Percentiles rank a stretch among this genome's conserved stretches.
phyloP scores from a whole-genome alignment of 345 rosid genomes.

The Linum trigynum region DNA sequence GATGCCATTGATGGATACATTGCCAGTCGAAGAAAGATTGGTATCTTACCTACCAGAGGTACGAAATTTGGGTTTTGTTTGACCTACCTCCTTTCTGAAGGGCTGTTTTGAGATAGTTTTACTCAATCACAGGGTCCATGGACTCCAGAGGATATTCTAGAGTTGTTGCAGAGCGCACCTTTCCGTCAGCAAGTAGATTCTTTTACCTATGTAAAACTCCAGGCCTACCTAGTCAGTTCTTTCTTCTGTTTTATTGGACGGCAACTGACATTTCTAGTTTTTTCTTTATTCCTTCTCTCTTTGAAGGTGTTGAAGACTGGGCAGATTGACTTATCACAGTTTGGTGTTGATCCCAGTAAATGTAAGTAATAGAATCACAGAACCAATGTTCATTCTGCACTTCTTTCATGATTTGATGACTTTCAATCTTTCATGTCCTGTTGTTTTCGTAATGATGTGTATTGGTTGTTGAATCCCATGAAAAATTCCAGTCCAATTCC shows the following conservation, averaged over 20 bases:
- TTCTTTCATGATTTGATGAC: too few species aligned
- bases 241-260: slow-evolving; percentile 1
- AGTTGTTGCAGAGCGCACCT: slow-evolving; percentile 85
- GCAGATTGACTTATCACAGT: slow-evolving; percentile 87
- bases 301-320: slow-evolving; percentile 87
- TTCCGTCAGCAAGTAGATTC: slow-evolving; percentile 98
- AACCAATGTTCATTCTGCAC: too few species aligned
- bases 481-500: too few species aligned
- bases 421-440: too few species aligned
- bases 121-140: slow-evolving; percentile 53
- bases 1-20: slow-evolving; percentile 71
- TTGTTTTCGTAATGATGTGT: too few species aligned
- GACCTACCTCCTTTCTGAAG: not conserved
- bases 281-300: slow-evolving; percentile 13
- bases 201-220: slow-evolving; percentile 65
- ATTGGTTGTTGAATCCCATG: too few species aligned
- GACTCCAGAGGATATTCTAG: slow-evolving; percentile 68
- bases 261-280: not conserved
- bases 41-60: slow-evolving; percentile 87
- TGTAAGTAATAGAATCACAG: slow-evolving; percentile 37
- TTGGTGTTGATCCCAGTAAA: slow-evolving; percentile 84
- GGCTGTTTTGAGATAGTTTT: slow-evolving; percentile 14
- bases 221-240: slow-evolving; percentile 9
- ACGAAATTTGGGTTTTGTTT: slow-evolving; percentile 11
- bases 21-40: slow-evolving; percentile 55